Evolutionary conservation across 202 grass and related monocot genomes (phyloP).

Genomic region (Alloteropsis angusta): DNA sequence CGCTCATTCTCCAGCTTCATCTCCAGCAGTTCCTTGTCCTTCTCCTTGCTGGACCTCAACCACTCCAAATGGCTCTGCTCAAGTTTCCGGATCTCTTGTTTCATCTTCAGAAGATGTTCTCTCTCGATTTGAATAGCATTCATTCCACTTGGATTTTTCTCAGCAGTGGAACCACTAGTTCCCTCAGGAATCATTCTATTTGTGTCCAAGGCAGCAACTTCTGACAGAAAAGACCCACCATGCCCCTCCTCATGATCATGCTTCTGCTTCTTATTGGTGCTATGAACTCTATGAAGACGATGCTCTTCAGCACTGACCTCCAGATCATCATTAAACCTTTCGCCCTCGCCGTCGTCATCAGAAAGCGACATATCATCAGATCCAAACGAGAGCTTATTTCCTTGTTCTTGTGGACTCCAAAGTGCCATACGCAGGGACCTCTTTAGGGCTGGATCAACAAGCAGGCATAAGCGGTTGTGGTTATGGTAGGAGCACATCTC

Average conservation of each 20-base stretch:
- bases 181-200: constrained; percentile 28
- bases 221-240: constrained; percentile 26
- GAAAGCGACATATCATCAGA: not conserved
- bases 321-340: constrained; percentile 11
- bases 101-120: constrained; percentile 32
- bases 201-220: constrained; percentile 28
- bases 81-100: constrained; percentile 49
- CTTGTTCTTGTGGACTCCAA: constrained; percentile 32
- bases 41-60: constrained; percentile 53
- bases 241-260: constrained; percentile 16
- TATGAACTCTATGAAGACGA: not conserved
- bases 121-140: constrained; percentile 36
- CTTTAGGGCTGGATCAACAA: constrained; percentile 42
- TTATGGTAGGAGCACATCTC: constrained; percentile 94
- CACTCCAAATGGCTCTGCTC: constrained; percentile 54
- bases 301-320: not conserved
- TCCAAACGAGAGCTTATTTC: constrained; percentile 17
- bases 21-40: constrained; percentile 62
- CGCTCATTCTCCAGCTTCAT: constrained; percentile 64
- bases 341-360: constrained; percentile 35
- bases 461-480: constrained; percentile 44
- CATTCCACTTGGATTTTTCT: not conserved
- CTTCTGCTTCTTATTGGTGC: constrained; percentile 19
- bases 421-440: constrained; percentile 39
- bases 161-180: not conserved